These are phyloP conservation scores for Auriscalpium vulgare DNA, from an alignment of 768 basidiomycete genomes.

Conservation along the genomic window DNA sequence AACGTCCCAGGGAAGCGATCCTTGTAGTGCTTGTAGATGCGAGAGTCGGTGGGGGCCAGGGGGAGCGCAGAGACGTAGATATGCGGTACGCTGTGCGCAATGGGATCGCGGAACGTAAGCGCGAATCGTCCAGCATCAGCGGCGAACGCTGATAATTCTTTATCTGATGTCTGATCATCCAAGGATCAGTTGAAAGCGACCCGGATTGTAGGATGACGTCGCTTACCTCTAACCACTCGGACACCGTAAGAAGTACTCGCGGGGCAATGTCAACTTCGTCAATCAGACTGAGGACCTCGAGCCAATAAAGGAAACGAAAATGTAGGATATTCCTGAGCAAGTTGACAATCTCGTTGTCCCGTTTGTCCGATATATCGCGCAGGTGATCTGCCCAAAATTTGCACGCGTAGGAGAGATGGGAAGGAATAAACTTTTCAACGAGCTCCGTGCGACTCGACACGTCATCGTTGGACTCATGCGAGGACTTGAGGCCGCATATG, in stretches of 20 bases:
- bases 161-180: background rate
- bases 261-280: slow-evolving; percentile 10
- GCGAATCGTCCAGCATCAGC: slow-evolving; percentile 11
- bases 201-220: background rate
- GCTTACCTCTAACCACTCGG: slow-evolving; percentile 9
- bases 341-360: slow-evolving; percentile 11
- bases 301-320: slow-evolving; percentile 27
- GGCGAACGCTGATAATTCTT: slow-evolving; percentile 3
- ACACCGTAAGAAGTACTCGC: slow-evolving; percentile 10
- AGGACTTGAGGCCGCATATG: slow-evolving; percentile 30
- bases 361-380: background rate
- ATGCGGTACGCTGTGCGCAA: slow-evolving; percentile 6
- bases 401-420: slow-evolving; percentile 28
- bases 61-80: slow-evolving; percentile 11
- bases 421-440: slow-evolving; percentile 21
- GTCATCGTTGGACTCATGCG: slow-evolving; percentile 23
- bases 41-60: slow-evolving; percentile 5
- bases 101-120: slow-evolving; percentile 7
- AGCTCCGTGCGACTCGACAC: slow-evolving; percentile 13
- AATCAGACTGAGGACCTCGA: slow-evolving; percentile 28
- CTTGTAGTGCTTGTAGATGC: slow-evolving; percentile 4
- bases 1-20: slow-evolving; percentile 6
- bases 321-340: slow-evolving; percentile 18
- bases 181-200: too few relatives aligned
- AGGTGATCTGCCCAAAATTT: slow-evolving; percentile 29